Evolutionary conservation across 768 basidiomycete genomes (phyloP).

Genomic region (Tulasnella sp.): DNA sequence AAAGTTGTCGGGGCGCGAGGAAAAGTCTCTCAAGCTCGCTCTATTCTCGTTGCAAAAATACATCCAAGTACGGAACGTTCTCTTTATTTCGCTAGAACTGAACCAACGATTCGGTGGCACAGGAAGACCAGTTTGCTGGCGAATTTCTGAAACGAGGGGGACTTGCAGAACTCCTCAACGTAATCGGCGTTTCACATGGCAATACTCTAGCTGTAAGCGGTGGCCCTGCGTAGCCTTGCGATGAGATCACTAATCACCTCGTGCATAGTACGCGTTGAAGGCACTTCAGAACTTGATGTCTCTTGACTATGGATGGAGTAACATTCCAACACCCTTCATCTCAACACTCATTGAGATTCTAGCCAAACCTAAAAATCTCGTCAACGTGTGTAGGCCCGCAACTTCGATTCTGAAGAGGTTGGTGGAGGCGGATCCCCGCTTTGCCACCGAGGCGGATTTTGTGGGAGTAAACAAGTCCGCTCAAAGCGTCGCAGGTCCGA

Average conservation of each 20-base stretch:
- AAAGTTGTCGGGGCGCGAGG: constrained; percentile 54
- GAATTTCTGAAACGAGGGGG: constrained; percentile 73
- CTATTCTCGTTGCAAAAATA: constrained; percentile 73
- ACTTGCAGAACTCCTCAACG: constrained; percentile 56
- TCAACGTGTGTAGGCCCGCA: constrained; percentile 89
- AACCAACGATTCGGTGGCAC: not conserved
- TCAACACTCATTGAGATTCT: constrained; percentile 35
- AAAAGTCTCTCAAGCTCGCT: constrained; percentile 54
- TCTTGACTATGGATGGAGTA: constrained; percentile 71
- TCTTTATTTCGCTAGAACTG: not conserved
- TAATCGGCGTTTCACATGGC: constrained; percentile 60
- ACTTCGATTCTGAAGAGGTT: constrained; percentile 84
- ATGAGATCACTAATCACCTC: not conserved
- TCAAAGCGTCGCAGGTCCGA: constrained; percentile 25
- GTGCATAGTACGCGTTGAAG: constrained; percentile 64
- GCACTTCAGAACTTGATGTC: constrained; percentile 88
- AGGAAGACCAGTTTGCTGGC: constrained; percentile 79
- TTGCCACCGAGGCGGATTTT: constrained; percentile 47
- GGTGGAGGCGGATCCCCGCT: constrained; percentile 75
- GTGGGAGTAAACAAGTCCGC: constrained; percentile 38
- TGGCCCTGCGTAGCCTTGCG: not conserved
- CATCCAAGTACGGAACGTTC: constrained; percentile 48
- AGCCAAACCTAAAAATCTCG: constrained; percentile 66
- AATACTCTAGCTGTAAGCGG: constrained; percentile 72
- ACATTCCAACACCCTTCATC: constrained; percentile 65